Percentiles rank a stretch among this genome's conserved stretches.
These are phyloP conservation scores for Leishmania amazonensis DNA, from an alignment of 208 protist species.

Conservation along the genomic window DNA sequence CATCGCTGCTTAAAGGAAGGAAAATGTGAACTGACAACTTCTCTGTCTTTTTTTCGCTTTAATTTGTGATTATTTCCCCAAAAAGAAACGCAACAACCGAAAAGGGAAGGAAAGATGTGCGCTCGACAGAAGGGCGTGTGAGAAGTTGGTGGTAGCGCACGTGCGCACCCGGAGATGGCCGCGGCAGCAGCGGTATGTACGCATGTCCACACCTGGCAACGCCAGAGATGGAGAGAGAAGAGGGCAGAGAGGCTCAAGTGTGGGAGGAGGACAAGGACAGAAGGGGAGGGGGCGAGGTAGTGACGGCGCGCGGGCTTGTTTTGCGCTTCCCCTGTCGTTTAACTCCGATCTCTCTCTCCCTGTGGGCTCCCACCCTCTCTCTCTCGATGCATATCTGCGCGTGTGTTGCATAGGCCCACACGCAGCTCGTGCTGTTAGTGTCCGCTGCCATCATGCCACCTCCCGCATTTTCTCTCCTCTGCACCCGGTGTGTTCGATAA, in stretches of 20 bases:
- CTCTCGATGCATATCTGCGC: not conserved
- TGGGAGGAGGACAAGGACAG: not conserved
- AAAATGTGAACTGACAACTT: constrained; percentile 16
- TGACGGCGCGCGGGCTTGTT: not conserved
- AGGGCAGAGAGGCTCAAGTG: not conserved
- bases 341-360: not conserved
- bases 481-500: not conserved
- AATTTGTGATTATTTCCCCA: constrained; percentile 28
- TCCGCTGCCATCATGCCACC: not conserved
- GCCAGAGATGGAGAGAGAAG: not conserved
- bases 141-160: not conserved
- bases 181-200: not conserved
- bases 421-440: not conserved
- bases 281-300: not conserved
- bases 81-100: constrained; percentile 1
- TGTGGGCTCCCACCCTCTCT: not conserved
- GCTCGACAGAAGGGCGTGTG: not conserved
- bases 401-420: not conserved
- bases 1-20: constrained; percentile 82
- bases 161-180: not conserved
- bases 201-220: not conserved
- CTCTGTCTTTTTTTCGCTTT: constrained; percentile 27
- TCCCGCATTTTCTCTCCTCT: constrained; percentile 6
- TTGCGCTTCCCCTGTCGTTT: not conserved
- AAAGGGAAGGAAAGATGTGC: not conserved